These are phyloP conservation scores for Saksenaea vasiformis DNA, from an alignment of 371 early-diverging fungal genomes.

Conservation along the genomic window DNA sequence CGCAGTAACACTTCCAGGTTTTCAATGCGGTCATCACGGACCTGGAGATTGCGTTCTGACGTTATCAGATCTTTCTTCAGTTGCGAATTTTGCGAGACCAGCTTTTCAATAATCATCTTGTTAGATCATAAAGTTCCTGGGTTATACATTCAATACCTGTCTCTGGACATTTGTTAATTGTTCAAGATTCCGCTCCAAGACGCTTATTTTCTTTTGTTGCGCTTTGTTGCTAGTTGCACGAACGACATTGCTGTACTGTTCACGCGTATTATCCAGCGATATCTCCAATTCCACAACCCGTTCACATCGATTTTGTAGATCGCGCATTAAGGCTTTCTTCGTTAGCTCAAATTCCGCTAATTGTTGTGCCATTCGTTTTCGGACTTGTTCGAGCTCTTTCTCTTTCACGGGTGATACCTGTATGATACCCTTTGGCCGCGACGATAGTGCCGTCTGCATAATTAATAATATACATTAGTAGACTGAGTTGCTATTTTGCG, in stretches of 20 bases:
- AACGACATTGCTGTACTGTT: slow-evolving; percentile 84
- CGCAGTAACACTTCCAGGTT: slow-evolving; percentile 80
- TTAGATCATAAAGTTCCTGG: not conserved
- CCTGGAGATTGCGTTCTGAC: slow-evolving; percentile 85
- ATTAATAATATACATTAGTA: not conserved
- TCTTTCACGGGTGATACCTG: slow-evolving; percentile 61
- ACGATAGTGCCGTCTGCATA: not conserved
- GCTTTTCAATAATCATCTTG: slow-evolving; percentile 34
- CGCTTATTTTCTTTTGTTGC: slow-evolving; percentile 92
- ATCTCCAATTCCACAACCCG: slow-evolving; percentile 93
- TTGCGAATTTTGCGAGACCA: slow-evolving; percentile 90
- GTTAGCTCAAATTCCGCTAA: slow-evolving; percentile 91
- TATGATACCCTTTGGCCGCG: not conserved
- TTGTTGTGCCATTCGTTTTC: slow-evolving; percentile 87
- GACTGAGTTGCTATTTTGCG: slow-evolving; percentile 2
- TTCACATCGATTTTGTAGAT: slow-evolving; percentile 93
- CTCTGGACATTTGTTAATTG: slow-evolving; percentile 92
- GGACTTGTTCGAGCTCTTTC: slow-evolving; percentile 84
- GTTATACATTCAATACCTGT: slow-evolving; percentile 48
- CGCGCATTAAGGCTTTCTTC: slow-evolving; percentile 95
- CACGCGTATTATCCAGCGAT: slow-evolving; percentile 88
- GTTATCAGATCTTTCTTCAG: slow-evolving; percentile 90
- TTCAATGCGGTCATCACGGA: slow-evolving; percentile 90
- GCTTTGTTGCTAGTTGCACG: slow-evolving; percentile 78
- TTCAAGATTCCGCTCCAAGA: slow-evolving; percentile 94